A percentile compares a stretch with the other conserved stretches of the same genome.
phyloP scores from a whole-genome alignment of 148 eudicot genomes.

The Chenopodium album region DNA sequence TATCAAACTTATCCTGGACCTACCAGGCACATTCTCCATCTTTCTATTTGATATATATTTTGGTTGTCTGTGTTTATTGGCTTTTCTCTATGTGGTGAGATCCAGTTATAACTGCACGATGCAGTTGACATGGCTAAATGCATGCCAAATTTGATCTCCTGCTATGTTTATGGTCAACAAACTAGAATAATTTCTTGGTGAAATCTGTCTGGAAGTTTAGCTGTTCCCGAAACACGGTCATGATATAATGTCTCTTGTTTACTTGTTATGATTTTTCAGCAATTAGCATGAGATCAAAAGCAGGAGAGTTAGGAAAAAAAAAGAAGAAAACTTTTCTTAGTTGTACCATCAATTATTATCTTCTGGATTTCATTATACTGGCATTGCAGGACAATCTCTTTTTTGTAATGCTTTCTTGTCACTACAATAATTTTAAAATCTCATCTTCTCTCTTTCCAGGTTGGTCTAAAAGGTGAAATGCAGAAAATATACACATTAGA shows the following conservation, averaged over 20 bases:
- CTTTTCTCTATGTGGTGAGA: neutral
- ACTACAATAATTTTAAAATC: neutral
- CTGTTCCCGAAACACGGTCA: neutral
- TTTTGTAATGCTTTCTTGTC: neutral
- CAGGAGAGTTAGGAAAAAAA: neutral
- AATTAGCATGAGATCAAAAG: neutral
- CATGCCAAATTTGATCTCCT: conserved; percentile 2
- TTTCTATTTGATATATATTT: conserved; percentile 14
- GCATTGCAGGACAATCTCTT: neutral
- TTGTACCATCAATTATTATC: neutral
- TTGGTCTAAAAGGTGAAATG: conserved; percentile 88
- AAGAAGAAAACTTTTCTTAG: neutral
- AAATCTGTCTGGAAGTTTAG: neutral
- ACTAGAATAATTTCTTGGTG: neutral
- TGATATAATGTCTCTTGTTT: neutral
- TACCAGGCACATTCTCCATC: conserved; percentile 59
- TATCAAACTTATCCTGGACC: conserved; percentile 66
- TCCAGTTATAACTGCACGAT: neutral
- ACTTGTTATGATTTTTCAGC: neutral
- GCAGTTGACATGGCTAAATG: neutral
- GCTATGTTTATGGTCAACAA: neutral
- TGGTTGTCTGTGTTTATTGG: neutral
- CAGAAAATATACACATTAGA: conserved; percentile 49
- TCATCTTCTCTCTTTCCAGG: conserved; percentile 33
- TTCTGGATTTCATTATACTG: neutral